Base-by-base conservation (phyloP, 192 early-diverging fungal species). In the Mortierella hygrophila region DNA sequence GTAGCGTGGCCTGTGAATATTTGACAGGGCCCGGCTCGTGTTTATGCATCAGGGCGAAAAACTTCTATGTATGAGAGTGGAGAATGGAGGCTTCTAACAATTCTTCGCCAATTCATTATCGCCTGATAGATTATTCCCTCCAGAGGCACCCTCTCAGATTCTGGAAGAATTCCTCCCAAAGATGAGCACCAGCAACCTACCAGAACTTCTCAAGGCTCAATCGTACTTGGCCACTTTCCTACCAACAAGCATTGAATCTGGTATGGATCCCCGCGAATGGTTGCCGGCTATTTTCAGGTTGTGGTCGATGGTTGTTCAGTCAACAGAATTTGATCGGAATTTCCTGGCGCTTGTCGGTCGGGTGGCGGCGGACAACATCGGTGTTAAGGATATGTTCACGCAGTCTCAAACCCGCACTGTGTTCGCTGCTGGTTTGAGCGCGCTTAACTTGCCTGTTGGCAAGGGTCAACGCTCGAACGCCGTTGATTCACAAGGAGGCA, bases 271-370 rank as follows among this genome's bases (percentile, higher is more conserved):
- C 15, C 87, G 90, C 70, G 87, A 86, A 10, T 97, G 96, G 93
- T 82, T 98, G 37, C 96, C 96, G 35, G 96, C 95, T 13, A 81
- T 97, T 13, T 97, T 98, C 78, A 90, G 94, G 63, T 82, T 98
- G 16, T 97, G 97, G 97, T 94, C 94, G 13, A 90, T 94, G 54
- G 89, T 93, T n/a, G 91, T 91, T 20, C 89, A 90, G 47, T 91
- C 90, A 8, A 80, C 85, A 8, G 88, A 90, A 2, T 94, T 93
- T 77, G 95, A 96, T 82, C 88, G 91, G 11, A 92, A 94, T 68
- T 94, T 97, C 72, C 81, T 97, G 44, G 92, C 93, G 23, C 77
- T 98, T 13, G 74, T 99, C 10, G 91, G 93, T 3, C 92, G 92
- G 1, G 90, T 99, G 60, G 93, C 96, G 6, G 86, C 85, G 46